Base-by-base conservation (phyloP, 805 yeast genomes). In the Metahyphopichia silvanorum region DNA sequence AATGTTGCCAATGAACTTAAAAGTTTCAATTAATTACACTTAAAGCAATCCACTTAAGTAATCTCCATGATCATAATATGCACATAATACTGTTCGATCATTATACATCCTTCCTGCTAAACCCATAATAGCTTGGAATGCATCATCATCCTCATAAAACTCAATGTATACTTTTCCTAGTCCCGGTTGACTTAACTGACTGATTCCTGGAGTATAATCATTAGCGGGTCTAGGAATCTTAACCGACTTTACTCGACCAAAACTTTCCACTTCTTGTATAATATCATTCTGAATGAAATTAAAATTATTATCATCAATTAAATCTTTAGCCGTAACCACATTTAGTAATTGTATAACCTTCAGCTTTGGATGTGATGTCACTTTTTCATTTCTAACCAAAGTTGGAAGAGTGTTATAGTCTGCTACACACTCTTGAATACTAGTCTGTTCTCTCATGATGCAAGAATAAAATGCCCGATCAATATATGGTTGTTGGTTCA, bases 161-260 rank as follows among this genome's bases (percentile, higher is more conserved):
- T 81, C 77, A 15, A 85, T 76, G 53, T 69, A 87, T 0, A 87
- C 69, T 40, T 76, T 81, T 0, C 96, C 96, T 29, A 80, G 69
- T 5, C 84, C 86, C 2, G 82, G 68, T 22, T 66, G 63, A 3
- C 59, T 46, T 29, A 60, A 58, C 31, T 60, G 65, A 24, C 49
- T 52, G 21, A 63, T 38, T 29, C 60, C 71, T 35, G 58, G 74
- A 34, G 51, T 69, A 62, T 43, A 70, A 46, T 48, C 76, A 68
- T 51, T 71, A 39, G 48, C 78, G 0, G 80, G 88, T 43, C 71
- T 67, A 0, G 93, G 88, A 12, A 87, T 74, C 35, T 68, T 69
- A 1, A 86, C 57, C 3, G 73, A 65, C 11, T 58, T 59, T 4
- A 84, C 74, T 2, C 53, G 57, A 2, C 86, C 88, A 42, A 60